A percentile compares a stretch with the other conserved stretches of the same genome.
Evolutionary conservation across 306 rosid genomes (phyloP).

Genomic region (Prunus salicina): DNA sequence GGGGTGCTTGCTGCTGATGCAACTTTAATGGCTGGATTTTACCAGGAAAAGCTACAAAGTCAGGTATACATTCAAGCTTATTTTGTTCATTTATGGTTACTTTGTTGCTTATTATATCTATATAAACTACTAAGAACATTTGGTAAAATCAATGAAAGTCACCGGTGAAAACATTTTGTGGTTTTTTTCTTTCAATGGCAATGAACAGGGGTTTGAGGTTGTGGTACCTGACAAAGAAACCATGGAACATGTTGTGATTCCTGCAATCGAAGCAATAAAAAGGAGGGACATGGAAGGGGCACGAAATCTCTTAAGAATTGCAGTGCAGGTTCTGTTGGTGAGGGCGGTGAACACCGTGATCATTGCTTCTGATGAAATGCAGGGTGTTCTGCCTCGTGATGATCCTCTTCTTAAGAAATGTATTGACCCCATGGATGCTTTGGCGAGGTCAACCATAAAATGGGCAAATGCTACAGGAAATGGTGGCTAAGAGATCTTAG

Average conservation of each 20-base stretch:
- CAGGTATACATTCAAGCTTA: constrained; percentile 38
- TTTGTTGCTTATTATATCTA: neutral
- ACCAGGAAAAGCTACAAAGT: constrained; percentile 50
- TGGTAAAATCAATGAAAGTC: neutral
- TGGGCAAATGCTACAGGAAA: constrained; percentile 37
- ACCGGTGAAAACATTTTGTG: neutral
- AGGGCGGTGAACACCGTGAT: constrained; percentile 69
- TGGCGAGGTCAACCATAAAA: constrained; percentile 42
- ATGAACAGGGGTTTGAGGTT: constrained; percentile 74
- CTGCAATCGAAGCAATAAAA: constrained; percentile 74
- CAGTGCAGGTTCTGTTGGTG: constrained; percentile 72
- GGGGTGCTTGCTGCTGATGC: constrained; percentile 51
- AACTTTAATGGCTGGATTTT: constrained; percentile 36
- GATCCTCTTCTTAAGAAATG: constrained; percentile 53
- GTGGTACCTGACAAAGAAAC: constrained; percentile 69
- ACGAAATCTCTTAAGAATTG: constrained; percentile 61
- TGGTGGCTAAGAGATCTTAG: neutral
- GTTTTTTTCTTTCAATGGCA: neutral
- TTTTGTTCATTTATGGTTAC: neutral
- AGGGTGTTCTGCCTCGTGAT: constrained; percentile 53
- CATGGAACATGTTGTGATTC: constrained; percentile 70
- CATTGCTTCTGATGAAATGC: constrained; percentile 68
- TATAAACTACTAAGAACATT: neutral
- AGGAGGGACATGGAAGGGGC: constrained; percentile 78
- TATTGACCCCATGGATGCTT: constrained; percentile 51